Percentiles rank a stretch among this genome's conserved stretches.
These are phyloP conservation scores for Tulasnella calospora DNA, from an alignment of 768 basidiomycete species.

Conservation along the genomic window DNA sequence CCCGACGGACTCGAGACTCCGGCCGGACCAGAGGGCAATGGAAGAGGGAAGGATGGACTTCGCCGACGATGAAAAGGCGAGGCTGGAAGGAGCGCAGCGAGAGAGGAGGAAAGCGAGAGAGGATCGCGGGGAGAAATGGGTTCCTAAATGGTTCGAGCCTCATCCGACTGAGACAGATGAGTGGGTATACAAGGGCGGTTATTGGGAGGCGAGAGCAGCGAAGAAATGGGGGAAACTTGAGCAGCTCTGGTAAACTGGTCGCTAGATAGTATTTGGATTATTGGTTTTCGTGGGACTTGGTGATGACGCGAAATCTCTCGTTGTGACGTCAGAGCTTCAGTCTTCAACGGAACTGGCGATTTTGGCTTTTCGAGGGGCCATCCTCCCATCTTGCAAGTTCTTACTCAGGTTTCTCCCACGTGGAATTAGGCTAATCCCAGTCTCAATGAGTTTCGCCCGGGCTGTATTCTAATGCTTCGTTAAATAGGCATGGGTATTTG, in stretches of 20 bases:
- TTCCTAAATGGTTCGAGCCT: constrained; percentile 68
- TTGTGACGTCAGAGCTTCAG: neutral
- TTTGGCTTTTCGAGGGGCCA: neutral
- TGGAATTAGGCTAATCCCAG: too few relatives aligned
- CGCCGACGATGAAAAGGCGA: constrained; percentile 67
- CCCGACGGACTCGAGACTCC: constrained; percentile 73
- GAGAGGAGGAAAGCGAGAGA: constrained; percentile 58
- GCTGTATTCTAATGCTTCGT: too few relatives aligned
- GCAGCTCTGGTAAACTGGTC: constrained; percentile 17
- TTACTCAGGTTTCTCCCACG: too few relatives aligned
- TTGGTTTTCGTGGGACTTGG: neutral
- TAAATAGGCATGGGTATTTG: too few relatives aligned
- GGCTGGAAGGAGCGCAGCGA: constrained; percentile 73
- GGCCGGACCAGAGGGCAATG: constrained; percentile 77
- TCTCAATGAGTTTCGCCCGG: too few relatives aligned
- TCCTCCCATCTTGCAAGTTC: neutral
- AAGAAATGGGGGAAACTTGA: constrained; percentile 44
- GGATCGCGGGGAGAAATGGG: constrained; percentile 41
- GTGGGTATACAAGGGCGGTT: constrained; percentile 73
- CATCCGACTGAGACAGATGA: constrained; percentile 44
- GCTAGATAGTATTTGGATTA: neutral
- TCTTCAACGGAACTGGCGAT: neutral
- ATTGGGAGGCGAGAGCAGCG: constrained; percentile 72
- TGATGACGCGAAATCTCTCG: neutral
- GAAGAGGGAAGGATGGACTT: constrained; percentile 68